Evolutionary conservation across 2,329 filamentous ascomycete genomes (phyloP).

Genomic region (Aspergillus cejpii): DNA sequence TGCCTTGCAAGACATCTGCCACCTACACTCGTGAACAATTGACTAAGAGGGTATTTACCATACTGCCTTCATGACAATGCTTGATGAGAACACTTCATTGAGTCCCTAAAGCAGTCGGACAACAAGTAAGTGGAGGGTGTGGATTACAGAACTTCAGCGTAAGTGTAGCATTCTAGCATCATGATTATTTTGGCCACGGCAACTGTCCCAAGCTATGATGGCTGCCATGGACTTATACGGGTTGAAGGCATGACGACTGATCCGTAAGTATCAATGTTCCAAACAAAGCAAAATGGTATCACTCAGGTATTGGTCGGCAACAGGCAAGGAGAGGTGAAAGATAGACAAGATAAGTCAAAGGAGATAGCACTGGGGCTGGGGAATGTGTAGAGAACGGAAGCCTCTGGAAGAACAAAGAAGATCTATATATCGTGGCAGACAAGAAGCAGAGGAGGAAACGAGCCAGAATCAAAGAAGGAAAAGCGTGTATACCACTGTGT

Average conservation of each 20-base stretch:
- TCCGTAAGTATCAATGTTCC: not conserved
- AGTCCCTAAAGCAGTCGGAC: too few species aligned
- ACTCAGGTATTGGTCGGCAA: not conserved
- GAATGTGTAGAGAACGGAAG: not conserved
- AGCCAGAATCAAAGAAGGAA: not conserved
- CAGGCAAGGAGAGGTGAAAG: not conserved
- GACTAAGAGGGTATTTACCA: too few species aligned
- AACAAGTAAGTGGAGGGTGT: too few species aligned
- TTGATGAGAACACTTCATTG: too few species aligned
- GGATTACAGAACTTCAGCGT: too few species aligned
- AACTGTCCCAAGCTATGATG: too few species aligned
- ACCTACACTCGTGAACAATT: too few species aligned
- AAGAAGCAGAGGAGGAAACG: not conserved
- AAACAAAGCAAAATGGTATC: not conserved
- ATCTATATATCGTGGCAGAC: not conserved
- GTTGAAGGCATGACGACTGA: not conserved
- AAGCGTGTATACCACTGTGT: not conserved
- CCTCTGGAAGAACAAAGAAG: not conserved
- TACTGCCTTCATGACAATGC: too few species aligned
- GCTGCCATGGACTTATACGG: not conserved
- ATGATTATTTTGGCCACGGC: too few species aligned
- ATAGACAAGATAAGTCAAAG: not conserved
- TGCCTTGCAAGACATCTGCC: too few species aligned
- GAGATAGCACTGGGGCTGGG: not conserved
- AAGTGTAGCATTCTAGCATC: too few species aligned